These are phyloP conservation scores for Zea mays DNA, from an alignment of 176 grass and related monocot species.

Conservation along the genomic window DNA sequence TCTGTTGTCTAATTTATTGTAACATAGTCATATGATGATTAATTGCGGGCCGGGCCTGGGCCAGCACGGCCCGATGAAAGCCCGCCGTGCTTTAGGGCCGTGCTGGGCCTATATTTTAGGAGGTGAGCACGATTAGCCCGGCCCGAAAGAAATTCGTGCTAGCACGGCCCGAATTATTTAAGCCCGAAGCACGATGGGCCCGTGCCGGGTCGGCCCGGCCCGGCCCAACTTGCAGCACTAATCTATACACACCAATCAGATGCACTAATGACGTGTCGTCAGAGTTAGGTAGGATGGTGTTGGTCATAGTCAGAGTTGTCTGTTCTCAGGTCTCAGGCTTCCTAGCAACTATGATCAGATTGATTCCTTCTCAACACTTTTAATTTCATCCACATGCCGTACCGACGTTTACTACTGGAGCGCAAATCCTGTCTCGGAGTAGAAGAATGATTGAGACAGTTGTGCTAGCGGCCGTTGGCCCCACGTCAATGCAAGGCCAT, in stretches of 20 bases:
- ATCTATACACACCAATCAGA: not conserved
- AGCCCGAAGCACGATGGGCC: too few species aligned
- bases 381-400: conserved; percentile 7
- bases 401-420: not conserved
- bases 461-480: not conserved
- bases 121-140: too few species aligned
- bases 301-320: not conserved
- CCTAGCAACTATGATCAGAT: not conserved
- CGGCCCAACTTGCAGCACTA: too few species aligned
- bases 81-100: too few species aligned
- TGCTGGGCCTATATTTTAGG: too few species aligned
- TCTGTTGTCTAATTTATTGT: too few species aligned
- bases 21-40: too few species aligned
- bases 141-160: too few species aligned
- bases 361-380: conserved; percentile 2
- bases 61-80: too few species aligned
- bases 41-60: too few species aligned
- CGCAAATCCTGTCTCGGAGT: not conserved
- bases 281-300: not conserved
- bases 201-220: too few species aligned
- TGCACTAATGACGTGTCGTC: not conserved
- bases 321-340: not conserved
- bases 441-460: not conserved
- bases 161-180: too few species aligned
- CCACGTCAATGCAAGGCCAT: not conserved